Conservation (phyloP, 306 rosid species). For the Rosa persica region DNA sequence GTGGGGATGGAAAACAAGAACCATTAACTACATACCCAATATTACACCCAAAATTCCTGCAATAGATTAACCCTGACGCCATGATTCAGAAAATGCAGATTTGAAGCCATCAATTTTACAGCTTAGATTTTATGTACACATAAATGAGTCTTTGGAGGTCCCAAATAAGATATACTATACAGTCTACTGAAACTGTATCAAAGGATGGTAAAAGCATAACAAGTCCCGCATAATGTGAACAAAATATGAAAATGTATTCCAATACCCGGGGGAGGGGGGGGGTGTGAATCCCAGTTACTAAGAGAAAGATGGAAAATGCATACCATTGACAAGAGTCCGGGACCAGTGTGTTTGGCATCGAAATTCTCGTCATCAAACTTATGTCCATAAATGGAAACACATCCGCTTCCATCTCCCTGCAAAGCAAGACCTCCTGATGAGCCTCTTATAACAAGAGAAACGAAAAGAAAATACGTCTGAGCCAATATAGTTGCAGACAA, state of each 20-base stretch:
- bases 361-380: conserved; percentile 92
- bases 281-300: neutral
- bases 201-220: neutral
- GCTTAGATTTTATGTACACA: neutral
- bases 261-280: too few relatives aligned
- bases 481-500: too few relatives aligned
- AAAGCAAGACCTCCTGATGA: conserved; percentile 22
- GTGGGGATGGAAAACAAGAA: neutral
- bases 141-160: neutral
- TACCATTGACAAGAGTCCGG: conserved; percentile 94
- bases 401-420: conserved; percentile 99
- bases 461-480: neutral
- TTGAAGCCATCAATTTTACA: neutral
- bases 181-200: neutral
- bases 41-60: neutral
- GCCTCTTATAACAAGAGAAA: neutral
- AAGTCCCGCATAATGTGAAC: neutral
- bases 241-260: neutral
- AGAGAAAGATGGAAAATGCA: conserved; percentile 21
- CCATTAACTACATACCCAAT: neutral
- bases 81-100: neutral
- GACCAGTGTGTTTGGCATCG: conserved; percentile 95
- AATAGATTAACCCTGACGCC: neutral
- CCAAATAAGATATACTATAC: neutral
- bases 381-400: conserved; percentile 85